Percentiles rank a stretch among this genome's conserved stretches.
These are phyloP conservation scores for Kockovaella imperatae DNA, from an alignment of 768 basidiomycete genomes.

Conservation along the genomic window DNA sequence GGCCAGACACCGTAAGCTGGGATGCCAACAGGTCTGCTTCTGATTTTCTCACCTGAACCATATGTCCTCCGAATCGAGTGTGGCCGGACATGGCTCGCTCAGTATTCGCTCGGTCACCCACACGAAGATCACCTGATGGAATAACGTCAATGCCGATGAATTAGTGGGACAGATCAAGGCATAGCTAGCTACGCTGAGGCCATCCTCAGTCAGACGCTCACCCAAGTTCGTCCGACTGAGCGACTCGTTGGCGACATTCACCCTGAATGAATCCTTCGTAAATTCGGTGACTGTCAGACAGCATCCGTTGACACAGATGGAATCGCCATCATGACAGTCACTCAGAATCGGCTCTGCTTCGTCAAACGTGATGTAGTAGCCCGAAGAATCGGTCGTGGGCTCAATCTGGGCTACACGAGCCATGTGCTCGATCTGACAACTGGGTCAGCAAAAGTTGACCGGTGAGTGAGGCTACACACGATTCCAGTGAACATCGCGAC, in stretches of 20 bases:
- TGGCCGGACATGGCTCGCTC: slow-evolving; percentile 93
- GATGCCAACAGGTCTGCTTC: neutral
- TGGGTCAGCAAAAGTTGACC: slow-evolving; percentile 2
- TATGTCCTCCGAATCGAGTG: slow-evolving; percentile 89
- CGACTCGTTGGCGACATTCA: slow-evolving; percentile 95
- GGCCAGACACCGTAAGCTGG: neutral
- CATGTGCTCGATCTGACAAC: slow-evolving; percentile 72
- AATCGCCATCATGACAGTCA: slow-evolving; percentile 90
- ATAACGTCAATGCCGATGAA: too few species aligned
- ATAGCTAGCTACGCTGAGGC: too few species aligned
- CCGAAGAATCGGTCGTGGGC: slow-evolving; percentile 47
- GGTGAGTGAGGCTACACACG: slow-evolving; percentile 12
- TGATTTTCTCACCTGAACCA: slow-evolving; percentile 86
- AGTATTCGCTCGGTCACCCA: slow-evolving; percentile 76
- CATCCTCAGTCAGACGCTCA: slow-evolving; percentile 41
- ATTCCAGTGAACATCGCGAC: slow-evolving; percentile 40
- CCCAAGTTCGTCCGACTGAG: slow-evolving; percentile 83
- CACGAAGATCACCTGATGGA: slow-evolving; percentile 67
- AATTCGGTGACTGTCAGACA: slow-evolving; percentile 91
- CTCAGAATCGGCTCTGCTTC: slow-evolving; percentile 64
- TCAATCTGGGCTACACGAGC: slow-evolving; percentile 62
- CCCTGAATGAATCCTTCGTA: slow-evolving; percentile 71
- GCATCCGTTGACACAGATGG: slow-evolving; percentile 55
- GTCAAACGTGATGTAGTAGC: slow-evolving; percentile 73
- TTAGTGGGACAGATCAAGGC: neutral